Evolutionary conservation across 2,329 filamentous ascomycete genomes (phyloP).

Genomic region (Alternaria conjuncta): DNA sequence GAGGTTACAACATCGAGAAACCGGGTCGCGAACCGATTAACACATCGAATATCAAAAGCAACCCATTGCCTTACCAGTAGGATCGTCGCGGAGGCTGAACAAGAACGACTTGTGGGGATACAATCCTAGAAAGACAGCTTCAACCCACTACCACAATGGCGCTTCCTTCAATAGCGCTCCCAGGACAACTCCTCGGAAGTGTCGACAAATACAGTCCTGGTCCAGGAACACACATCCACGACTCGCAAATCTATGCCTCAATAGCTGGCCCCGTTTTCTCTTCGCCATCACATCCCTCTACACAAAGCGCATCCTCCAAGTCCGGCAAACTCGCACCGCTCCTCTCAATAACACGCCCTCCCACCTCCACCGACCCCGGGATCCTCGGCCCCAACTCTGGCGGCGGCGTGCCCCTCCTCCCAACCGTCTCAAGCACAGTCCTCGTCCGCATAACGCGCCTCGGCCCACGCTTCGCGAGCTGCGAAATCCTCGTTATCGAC

Average conservation of each 20-base stretch:
- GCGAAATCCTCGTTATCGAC: slow-evolving; percentile 82
- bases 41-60: neutral
- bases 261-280: slow-evolving; percentile 73
- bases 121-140: neutral
- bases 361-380: slow-evolving; percentile 19
- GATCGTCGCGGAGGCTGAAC: neutral
- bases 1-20: neutral
- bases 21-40: neutral
- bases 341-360: slow-evolving; percentile 45
- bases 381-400: slow-evolving; percentile 31
- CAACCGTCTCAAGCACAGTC: slow-evolving; percentile 79
- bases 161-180: slow-evolving; percentile 67
- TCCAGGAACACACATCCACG: slow-evolving; percentile 82
- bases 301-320: slow-evolving; percentile 56
- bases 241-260: slow-evolving; percentile 78
- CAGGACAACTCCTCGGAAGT: slow-evolving; percentile 80
- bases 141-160: slow-evolving; percentile 31
- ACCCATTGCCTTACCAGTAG: neutral
- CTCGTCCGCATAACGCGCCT: slow-evolving; percentile 86
- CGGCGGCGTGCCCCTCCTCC: slow-evolving; percentile 73
- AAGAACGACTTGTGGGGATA: neutral
- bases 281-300: slow-evolving; percentile 52
- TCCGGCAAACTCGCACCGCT: slow-evolving; percentile 52
- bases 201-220: slow-evolving; percentile 72
- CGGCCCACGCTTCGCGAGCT: slow-evolving; percentile 81